Base-by-base conservation (phyloP, 345 rosid species). In the Brassica incana region DNA sequence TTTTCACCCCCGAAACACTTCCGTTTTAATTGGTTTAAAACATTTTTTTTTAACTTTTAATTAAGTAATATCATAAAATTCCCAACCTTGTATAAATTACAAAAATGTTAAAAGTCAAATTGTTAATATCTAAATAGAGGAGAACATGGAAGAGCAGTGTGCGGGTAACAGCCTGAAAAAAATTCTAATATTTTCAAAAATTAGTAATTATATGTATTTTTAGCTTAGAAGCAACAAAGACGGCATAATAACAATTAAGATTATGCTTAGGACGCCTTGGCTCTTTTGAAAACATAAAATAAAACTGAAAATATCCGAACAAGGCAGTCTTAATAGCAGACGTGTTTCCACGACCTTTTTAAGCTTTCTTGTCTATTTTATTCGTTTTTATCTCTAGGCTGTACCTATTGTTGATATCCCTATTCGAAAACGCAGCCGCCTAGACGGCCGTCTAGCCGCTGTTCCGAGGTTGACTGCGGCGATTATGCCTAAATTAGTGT, bases 111-210 rank as follows among this genome's bases (percentile, higher is more conserved):
- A 52, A 43, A 43, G 50, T 43, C 58, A 52, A 52, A n/a, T n/a
- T 52, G 1, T 52, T 63, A 8, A 64, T 64, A 5, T 32, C 16
- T 18, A 65, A 9, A 68, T 6, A 68, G 59, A 64, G 32, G 18
- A 27, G 77, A 62, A 29, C 14, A 74, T 65, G 63, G 66, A 59
- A 79, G 82, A 45, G 40, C 68, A 71, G 32, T 60, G 52, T 79
- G 74, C 74, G 64, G 74, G 69, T 60, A 73, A 45, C 23, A 45
- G 29, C 56, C 62, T 32, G 58, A 32, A 65, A 65, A 65, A 16
- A 18, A 12, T 48, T 45, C 38, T 45, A 2, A 50, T 48, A 9
- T 1, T 63, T 48, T 14, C 0, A 18, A 48, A 50, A 4, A 69
- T 43, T 48, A 25, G 65, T 35, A 20, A 18, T 61, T 61, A 9